Conservation (phyloP, 75 land plant genomes). For the Pinus albicaulis region DNA sequence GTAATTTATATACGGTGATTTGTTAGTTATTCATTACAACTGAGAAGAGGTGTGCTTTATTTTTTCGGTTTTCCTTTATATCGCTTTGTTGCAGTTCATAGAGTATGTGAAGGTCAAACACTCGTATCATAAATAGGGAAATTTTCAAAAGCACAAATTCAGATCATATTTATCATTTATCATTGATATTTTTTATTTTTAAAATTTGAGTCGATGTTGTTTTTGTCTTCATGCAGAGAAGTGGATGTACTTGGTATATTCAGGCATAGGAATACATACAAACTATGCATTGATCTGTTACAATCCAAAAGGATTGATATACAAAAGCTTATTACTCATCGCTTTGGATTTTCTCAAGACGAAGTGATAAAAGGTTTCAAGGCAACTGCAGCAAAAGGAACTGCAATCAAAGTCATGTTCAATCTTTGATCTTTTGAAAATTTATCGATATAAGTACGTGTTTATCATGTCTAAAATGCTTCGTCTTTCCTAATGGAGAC, state of each 20-base stretch:
- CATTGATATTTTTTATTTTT: not conserved
- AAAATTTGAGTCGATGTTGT: not conserved
- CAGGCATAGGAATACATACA: slow-evolving; percentile 43
- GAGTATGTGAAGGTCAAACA: too few relatives aligned
- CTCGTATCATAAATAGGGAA: too few relatives aligned
- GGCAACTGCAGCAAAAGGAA: slow-evolving; percentile 32
- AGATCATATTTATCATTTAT: too few relatives aligned
- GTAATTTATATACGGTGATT: too few relatives aligned
- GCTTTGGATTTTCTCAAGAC: slow-evolving; percentile 36
- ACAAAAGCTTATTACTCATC: slow-evolving; percentile 42
- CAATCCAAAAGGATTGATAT: slow-evolving; percentile 32
- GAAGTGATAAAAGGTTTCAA: slow-evolving; percentile 35
- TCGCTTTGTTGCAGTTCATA: too few relatives aligned
- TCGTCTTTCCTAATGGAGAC: too few relatives aligned
- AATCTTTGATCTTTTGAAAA: slow-evolving; percentile 11
- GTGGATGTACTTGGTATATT: slow-evolving; percentile 42
- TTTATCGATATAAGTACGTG: too few relatives aligned
- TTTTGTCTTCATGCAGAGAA: slow-evolving; percentile 24
- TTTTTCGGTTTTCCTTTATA: too few relatives aligned
- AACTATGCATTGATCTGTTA: slow-evolving; percentile 36
- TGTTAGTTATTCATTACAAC: not conserved
- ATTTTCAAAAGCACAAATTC: not conserved
- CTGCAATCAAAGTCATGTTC: slow-evolving; percentile 52
- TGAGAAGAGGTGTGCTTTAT: not conserved
- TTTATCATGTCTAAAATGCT: too few relatives aligned